phyloP scores from a whole-genome alignment of 306 rosid genomes.

The Casuarina equisetifolia region DNA sequence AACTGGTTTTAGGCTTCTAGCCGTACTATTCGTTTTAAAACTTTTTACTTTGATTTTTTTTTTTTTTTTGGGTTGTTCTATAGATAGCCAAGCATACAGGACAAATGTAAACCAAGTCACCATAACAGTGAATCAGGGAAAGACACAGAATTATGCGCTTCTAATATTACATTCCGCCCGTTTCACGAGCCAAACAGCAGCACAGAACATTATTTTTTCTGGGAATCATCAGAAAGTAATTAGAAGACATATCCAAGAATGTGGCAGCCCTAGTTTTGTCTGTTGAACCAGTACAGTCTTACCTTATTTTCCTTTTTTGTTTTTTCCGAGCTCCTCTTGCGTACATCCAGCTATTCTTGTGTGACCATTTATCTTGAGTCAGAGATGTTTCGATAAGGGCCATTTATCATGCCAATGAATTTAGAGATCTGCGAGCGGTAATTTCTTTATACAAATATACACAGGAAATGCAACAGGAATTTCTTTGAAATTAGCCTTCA shows the following conservation, averaged over 20 bases:
- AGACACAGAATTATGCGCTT: not conserved
- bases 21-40: not conserved
- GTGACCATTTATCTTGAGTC: not conserved
- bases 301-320: too few species aligned
- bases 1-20: not conserved
- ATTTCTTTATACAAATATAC: not conserved
- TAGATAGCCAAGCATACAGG: not conserved
- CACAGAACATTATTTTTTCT: not conserved
- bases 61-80: not conserved
- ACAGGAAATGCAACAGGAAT: conserved; percentile 15
- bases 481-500: conserved; percentile 31
- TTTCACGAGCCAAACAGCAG: not conserved
- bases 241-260: not conserved
- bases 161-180: not conserved
- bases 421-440: not conserved
- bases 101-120: not conserved
- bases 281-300: too few species aligned
- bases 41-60: not conserved
- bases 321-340: too few species aligned
- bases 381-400: not conserved
- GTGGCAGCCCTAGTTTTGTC: not conserved
- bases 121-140: not conserved
- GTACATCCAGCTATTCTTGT: not conserved
- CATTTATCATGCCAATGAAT: not conserved
- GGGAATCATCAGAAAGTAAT: not conserved